Evolutionary conservation across 2,329 filamentous ascomycete genomes (phyloP), one percentile per base, ranked within the genome.

Genomic region (Aspergillus hiratsukae): DNA sequence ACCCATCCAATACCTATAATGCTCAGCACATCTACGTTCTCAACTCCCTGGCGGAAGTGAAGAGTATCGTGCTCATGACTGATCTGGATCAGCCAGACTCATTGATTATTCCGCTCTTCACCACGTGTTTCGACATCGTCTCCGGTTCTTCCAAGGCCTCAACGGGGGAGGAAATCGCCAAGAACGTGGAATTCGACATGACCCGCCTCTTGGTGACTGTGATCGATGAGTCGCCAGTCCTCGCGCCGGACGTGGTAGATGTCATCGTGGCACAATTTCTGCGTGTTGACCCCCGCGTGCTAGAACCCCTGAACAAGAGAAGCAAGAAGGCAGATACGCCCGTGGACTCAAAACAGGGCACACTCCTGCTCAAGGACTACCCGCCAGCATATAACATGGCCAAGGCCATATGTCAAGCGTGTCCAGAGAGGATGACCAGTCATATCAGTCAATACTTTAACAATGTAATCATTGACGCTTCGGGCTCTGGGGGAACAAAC

Each of bases 391-490:
- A 99, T 76, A 88, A 94, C 69, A 96, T 97, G 89, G 93, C 94
- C 23, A 96, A 95, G 75, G 90, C 89, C 2, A 87, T 99, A 48
- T 99, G 94, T 78, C 94, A 91, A 66, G 84, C 84, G 19, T 95
- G 87, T 64, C 86, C 90, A 0, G 93, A 97, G 64, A 95, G 95
- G 74, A 97, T 99, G 93, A 88, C 91, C 1, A 88, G 91, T 59
- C 91, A 95, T 64, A 88, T 97, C 55, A 93, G 91, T 63, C 91
- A 96, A 68, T 99, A 97, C 72, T 99, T 99, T 72, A 96, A 91
- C 74, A 91, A 96, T 55, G 91, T 97, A 52, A 95, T 99, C 56
- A 86, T 97, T 59, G 91, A 97, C 69, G 89, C 91, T 3, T 91
- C 87, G 40, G 84, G 79, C 11, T 81, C 84, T 48, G 78, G 78